Evolutionary conservation across 23 red algal genomes (phyloP).

Genomic region (Agarophyton chilense): DNA sequence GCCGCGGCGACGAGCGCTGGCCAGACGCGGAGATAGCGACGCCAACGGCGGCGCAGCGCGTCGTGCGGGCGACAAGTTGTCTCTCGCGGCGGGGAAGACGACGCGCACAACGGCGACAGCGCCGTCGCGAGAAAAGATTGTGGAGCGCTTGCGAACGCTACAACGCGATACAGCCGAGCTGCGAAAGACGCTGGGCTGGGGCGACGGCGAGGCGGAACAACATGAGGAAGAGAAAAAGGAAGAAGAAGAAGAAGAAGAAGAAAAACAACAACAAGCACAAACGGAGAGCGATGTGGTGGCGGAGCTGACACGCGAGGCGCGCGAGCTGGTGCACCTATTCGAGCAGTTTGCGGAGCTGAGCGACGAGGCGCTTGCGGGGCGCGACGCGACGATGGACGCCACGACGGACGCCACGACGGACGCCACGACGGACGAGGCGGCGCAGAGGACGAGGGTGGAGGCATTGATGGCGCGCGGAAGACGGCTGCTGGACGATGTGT

Average conservation of each 20-base stretch:
- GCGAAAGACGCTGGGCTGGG: not conserved
- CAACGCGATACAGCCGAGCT: constrained; percentile 10
- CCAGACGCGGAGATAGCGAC: not conserved
- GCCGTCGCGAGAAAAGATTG: constrained; percentile 1
- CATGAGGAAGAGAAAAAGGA: not conserved
- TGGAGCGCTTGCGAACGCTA: not conserved
- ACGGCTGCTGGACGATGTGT: not conserved
- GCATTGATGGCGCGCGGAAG: not conserved
- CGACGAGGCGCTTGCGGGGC: not conserved
- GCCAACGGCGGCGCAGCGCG: not conserved
- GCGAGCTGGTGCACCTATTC: not conserved
- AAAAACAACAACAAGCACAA: not conserved
- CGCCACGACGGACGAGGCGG: not conserved
- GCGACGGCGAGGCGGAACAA: not conserved
- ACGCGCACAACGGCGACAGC: too few species aligned
- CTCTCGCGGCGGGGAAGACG: not conserved
- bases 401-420: too few species aligned
- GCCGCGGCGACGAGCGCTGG: not conserved
- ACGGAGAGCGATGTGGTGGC: not conserved
- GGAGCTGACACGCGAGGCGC: not conserved
- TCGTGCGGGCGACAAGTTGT: not conserved
- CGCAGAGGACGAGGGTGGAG: not conserved
- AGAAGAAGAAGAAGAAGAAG: not conserved
- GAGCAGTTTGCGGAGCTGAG: not conserved
- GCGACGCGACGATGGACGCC: not conserved